phyloP scores from a whole-genome alignment of 305 asterid species.

The Stenogyne calaminthoides region DNA sequence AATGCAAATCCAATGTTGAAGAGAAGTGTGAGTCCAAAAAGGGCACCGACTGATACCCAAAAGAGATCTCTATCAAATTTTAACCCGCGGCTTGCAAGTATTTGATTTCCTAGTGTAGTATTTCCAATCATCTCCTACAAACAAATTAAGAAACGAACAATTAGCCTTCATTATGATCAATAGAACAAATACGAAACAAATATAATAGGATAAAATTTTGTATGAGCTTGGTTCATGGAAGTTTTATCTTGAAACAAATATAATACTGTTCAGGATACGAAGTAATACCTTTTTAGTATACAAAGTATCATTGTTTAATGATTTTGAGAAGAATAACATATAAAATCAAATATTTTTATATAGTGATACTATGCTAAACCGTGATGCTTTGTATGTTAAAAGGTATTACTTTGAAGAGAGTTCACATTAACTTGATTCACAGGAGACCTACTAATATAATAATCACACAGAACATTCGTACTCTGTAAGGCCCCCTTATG shows the following conservation, averaged over 20 bases:
- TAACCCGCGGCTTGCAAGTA: slow-evolving; percentile 62
- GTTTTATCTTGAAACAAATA: too few relatives aligned
- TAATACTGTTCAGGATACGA: too few relatives aligned
- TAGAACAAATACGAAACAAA: background rate
- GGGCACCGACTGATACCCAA: slow-evolving; percentile 68
- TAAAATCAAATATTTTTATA: too few relatives aligned
- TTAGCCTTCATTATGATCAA: background rate
- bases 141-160: slow-evolving; percentile 4
- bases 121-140: slow-evolving; percentile 40
- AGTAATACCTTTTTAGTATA: too few relatives aligned
- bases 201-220: background rate
- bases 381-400: too few relatives aligned
- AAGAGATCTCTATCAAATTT: slow-evolving; percentile 43
- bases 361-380: too few relatives aligned
- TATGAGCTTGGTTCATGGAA: too few relatives aligned
- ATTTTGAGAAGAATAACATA: too few relatives aligned
- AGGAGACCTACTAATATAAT: background rate
- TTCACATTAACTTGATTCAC: too few relatives aligned
- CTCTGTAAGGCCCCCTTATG: background rate
- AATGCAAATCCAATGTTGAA: slow-evolving; percentile 59
- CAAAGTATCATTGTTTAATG: too few relatives aligned
- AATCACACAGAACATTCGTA: background rate
- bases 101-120: slow-evolving; percentile 55
- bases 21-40: slow-evolving; percentile 51
- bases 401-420: too few relatives aligned